phyloP scores from a whole-genome alignment of 352 stramenopile genomes.

The Peronospora belbahrii region DNA sequence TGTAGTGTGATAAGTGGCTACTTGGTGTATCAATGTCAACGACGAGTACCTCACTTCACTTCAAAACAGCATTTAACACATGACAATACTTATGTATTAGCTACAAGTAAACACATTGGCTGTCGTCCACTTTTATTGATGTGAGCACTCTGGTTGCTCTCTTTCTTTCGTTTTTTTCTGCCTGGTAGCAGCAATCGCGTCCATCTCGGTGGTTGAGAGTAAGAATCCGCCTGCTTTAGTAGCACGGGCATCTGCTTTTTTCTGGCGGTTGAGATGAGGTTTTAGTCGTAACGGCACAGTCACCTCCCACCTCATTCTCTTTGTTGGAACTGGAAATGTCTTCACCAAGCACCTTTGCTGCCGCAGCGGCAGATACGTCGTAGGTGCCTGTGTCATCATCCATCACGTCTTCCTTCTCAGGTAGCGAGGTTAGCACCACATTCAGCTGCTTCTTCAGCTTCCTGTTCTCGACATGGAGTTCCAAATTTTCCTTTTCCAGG shows the following conservation, averaged over 20 bases:
- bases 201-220: constrained; percentile 24
- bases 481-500: constrained; percentile 61
- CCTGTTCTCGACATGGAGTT: constrained; percentile 53
- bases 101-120: constrained; percentile 2
- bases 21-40: too few species aligned
- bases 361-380: constrained; percentile 23
- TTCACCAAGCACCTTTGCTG: constrained; percentile 16
- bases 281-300: neutral
- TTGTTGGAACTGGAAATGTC: constrained; percentile 1
- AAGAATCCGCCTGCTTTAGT: constrained; percentile 28
- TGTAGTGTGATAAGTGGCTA: too few species aligned
- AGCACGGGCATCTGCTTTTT: neutral
- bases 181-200: constrained; percentile 14
- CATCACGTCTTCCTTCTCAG: constrained; percentile 9
- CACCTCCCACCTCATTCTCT: constrained; percentile 2
- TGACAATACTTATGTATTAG: neutral
- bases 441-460: constrained; percentile 49
- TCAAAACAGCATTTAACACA: too few species aligned
- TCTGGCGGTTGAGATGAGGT: neutral
- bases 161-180: constrained; percentile 30
- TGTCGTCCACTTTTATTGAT: constrained; percentile 34
- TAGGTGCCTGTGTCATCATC: constrained; percentile 17
- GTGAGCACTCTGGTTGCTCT: constrained; percentile 30
- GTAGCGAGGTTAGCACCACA: constrained; percentile 8
- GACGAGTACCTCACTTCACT: too few species aligned